Evolutionary conservation across 805 yeast genomes (phyloP), one percentile per base, ranked within the genome.

Genomic region (Yamadazyma sp.): DNA sequence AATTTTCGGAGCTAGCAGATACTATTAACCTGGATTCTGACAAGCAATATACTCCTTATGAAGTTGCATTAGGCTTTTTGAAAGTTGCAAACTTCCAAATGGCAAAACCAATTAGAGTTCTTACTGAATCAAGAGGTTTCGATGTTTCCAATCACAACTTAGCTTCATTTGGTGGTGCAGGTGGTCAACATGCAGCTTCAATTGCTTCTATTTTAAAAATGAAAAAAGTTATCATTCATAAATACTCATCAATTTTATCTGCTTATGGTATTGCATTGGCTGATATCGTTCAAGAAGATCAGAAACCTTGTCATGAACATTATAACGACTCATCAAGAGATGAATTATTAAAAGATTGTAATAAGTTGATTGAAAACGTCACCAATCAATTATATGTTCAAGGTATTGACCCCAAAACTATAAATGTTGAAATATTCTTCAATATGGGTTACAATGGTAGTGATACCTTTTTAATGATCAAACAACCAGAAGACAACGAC

Each of bases 131-230:
- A 2, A 85, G 80, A 51, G 96, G 96, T 4, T 78, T 79, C 50
- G 69, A 75, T 27, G 70, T 79, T 0, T 55, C 82, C 7, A 64
- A 73, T 8, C 95, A 87, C 55, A 63, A 82, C 39, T 60, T 87
- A 40, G 94, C 88, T 1, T 74, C 91, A 2, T 87, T 87, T 60
- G 96, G 96, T 30, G 96, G 96, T 31, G 95, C 95, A 17, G 96
- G 96, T 35, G 96, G 96, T 7, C 96, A 87, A 59, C 89, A 85
- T 57, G 89, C 93, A 2, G 79, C 76, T 31, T 79, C 84, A 7
- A 79, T 87, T 23, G 95, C 95, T 1, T 69, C 75, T 38, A 70
- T 74, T 17, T 65, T 87, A 41, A 88, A 88, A 7, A 82, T 87
- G 31, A 55, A 66, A 9, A 75, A 77, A 19, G 83, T 87, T 6